Conservation (phyloP, 179 eudicot genomes). For the Amaranthus tricolor region DNA sequence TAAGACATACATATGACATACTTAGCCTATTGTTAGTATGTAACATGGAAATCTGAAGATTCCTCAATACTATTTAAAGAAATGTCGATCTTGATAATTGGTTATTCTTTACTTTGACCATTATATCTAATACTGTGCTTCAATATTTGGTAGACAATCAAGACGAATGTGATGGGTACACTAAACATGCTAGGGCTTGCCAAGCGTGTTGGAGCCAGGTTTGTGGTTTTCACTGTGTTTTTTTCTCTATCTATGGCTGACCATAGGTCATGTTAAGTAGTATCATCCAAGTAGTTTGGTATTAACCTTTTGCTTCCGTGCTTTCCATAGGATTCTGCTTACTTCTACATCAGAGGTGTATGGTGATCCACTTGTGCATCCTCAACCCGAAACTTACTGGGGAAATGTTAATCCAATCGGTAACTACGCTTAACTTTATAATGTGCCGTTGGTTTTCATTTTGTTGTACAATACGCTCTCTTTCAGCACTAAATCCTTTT, state of each 20-base stretch:
- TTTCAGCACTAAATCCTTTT: not conserved
- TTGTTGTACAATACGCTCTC: not conserved
- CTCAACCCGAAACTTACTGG: conserved; percentile 95
- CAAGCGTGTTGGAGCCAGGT: conserved; percentile 99
- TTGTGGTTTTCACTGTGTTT: conserved; percentile 1
- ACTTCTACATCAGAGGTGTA: conserved; percentile 99
- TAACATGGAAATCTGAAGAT: too few relatives aligned
- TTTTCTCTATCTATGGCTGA: not conserved
- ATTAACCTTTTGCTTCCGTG: conserved; percentile 3
- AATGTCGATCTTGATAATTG: too few relatives aligned
- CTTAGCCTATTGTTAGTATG: too few relatives aligned
- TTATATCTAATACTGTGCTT: conserved; percentile 5
- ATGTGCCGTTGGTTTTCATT: too few relatives aligned
- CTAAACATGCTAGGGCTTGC: conserved; percentile 98
- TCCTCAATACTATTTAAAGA: too few relatives aligned
- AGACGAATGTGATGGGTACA: conserved; percentile 98
- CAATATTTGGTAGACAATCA: conserved; percentile 66
- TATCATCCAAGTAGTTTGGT: not conserved
- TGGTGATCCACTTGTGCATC: conserved; percentile 97
- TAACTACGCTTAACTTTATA: conserved; percentile 20
- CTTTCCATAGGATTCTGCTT: conserved; percentile 75
- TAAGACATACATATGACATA: too few relatives aligned
- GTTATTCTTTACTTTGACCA: too few relatives aligned
- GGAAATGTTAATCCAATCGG: conserved; percentile 99
- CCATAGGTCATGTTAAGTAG: not conserved